A percentile compares a stretch with the other conserved stretches of the same genome.
phyloP scores from a whole-genome alignment of 1,284 basidiomycete genomes.

The Leccinum angustisporum region DNA sequence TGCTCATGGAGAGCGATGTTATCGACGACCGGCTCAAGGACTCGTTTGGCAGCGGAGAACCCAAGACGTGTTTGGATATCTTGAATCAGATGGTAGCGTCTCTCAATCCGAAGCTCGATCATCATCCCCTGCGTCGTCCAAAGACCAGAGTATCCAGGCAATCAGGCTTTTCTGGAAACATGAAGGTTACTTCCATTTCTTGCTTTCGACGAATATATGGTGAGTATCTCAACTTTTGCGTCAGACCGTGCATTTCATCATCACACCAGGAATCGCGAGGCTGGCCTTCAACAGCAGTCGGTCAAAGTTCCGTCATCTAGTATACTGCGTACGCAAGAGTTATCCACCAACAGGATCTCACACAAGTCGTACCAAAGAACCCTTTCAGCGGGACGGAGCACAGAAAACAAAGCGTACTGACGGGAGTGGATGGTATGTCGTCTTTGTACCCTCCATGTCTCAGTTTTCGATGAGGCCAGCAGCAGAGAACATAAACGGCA shows the following conservation, averaged over 20 bases:
- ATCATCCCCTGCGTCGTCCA: background rate
- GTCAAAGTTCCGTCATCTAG: too few relatives aligned
- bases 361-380: too few relatives aligned
- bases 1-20: too few relatives aligned
- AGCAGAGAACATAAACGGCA: background rate
- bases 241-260: background rate
- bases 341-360: background rate
- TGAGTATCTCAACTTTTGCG: too few relatives aligned
- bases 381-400: background rate
- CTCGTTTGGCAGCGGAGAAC: background rate
- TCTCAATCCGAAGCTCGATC: background rate
- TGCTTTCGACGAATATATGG: background rate
- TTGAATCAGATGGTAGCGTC: background rate
- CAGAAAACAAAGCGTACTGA: background rate
- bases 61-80: background rate
- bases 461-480: too few relatives aligned
- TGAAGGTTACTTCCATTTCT: background rate
- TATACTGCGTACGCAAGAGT: background rate
- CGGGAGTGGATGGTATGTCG: slow-evolving; percentile 1
- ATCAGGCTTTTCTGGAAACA: background rate
- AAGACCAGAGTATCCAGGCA: background rate
- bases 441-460: background rate
- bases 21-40: background rate
- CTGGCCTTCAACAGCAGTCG: background rate
- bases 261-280: background rate